Conservation (phyloP, 345 rosid genomes). For the Excoecaria cochinchinensis region DNA sequence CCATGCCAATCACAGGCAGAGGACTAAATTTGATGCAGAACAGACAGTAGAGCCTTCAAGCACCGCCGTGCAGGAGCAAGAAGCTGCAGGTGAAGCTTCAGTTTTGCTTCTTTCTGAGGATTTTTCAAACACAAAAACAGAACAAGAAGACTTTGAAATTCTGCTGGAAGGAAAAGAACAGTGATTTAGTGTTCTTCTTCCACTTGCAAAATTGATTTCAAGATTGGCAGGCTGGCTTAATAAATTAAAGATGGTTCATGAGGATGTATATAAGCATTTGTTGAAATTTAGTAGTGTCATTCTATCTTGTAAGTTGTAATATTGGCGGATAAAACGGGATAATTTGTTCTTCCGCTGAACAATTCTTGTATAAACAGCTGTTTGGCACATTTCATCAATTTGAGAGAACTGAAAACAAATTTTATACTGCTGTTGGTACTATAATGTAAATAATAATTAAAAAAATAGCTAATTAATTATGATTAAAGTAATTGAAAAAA, state of each 20-base stretch:
- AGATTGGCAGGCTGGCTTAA: not conserved
- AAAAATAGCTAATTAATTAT: no score
- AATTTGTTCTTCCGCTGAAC: not conserved
- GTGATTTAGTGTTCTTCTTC: conserved; percentile 3
- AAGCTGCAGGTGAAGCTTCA: conserved; percentile 49
- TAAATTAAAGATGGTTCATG: not conserved
- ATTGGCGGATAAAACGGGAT: not conserved
- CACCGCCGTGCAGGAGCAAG: conserved; percentile 20
- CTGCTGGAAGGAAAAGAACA: conserved; percentile 30
- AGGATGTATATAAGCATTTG: not conserved
- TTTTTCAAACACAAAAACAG: conserved; percentile 2
- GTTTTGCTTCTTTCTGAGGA: conserved; percentile 42
- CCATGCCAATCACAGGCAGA: conserved; percentile 49
- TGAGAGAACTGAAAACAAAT: no score
- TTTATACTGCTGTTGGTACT: no score
- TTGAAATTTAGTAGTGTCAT: not conserved
- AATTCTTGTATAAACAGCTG: no score
- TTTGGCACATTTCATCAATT: no score
- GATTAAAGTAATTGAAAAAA: no score
- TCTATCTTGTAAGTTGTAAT: not conserved
- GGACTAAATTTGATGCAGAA: conserved; percentile 43
- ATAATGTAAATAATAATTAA: no score
- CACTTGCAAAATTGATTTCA: not conserved
- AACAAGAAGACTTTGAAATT: conserved; percentile 21
- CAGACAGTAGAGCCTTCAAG: conserved; percentile 22